These are phyloP conservation scores for Plasmopara muralis DNA, from an alignment of 352 stramenopile species.

Conservation along the genomic window DNA sequence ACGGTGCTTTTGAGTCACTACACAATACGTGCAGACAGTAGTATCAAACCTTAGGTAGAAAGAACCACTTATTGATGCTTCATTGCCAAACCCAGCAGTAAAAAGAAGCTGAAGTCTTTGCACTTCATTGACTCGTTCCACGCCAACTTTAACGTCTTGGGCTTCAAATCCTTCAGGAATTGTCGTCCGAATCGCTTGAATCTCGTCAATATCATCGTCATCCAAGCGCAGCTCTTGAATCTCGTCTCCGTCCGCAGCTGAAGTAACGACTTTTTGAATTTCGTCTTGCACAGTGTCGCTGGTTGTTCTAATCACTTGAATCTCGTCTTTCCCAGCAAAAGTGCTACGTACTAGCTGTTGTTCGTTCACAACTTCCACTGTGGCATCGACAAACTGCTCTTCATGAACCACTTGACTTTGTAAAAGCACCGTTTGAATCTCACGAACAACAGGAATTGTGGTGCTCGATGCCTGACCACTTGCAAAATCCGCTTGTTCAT, in stretches of 20 bases:
- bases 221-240: constrained; percentile 80
- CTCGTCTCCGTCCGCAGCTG: constrained; percentile 89
- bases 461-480: constrained; percentile 65
- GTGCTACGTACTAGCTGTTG: constrained; percentile 89
- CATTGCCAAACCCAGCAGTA: constrained; percentile 4
- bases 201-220: constrained; percentile 87
- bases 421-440: constrained; percentile 86
- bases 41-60: constrained; percentile 56
- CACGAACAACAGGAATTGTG: constrained; percentile 82
- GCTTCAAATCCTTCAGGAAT: constrained; percentile 76
- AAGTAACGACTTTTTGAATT: constrained; percentile 89
- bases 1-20: constrained; percentile 28
- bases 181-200: constrained; percentile 84
- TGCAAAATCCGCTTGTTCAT: constrained; percentile 68
- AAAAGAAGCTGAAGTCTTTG: constrained; percentile 40
- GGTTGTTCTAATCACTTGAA: constrained; percentile 80
- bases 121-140: constrained; percentile 58
- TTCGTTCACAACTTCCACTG: constrained; percentile 94
- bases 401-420: constrained; percentile 84
- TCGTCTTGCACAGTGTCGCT: constrained; percentile 78
- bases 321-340: constrained; percentile 81
- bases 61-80: constrained; percentile 26
- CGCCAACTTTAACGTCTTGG: constrained; percentile 87
- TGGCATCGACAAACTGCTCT: constrained; percentile 90
- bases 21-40: constrained; percentile 57